Conservation (phyloP, 2,329 filamentous ascomycete genomes). For the Hymenoscyphus repandus region DNA sequence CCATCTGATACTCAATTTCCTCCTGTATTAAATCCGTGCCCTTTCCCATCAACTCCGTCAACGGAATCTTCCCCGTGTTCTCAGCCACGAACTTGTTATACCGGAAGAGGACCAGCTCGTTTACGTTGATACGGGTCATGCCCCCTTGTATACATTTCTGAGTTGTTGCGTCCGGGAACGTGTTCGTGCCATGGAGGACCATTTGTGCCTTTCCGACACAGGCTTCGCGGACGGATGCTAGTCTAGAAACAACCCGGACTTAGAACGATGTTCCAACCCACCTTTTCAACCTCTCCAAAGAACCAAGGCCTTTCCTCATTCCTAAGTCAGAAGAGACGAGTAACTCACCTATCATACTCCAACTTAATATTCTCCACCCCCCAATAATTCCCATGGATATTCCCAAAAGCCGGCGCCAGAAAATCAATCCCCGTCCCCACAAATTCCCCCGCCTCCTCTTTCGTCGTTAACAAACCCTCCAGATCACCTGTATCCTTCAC, state of each 20-base stretch:
- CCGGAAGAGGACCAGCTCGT: slow-evolving; percentile 49
- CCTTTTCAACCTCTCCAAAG: neutral
- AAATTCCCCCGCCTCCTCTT: slow-evolving; percentile 57
- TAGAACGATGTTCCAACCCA: neutral
- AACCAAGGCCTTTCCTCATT: neutral
- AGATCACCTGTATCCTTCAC: slow-evolving; percentile 62
- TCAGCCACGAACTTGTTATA: slow-evolving; percentile 40
- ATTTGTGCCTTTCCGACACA: slow-evolving; percentile 38
- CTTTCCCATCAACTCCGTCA: slow-evolving; percentile 38
- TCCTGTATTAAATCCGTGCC: slow-evolving; percentile 36
- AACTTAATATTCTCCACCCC: slow-evolving; percentile 36
- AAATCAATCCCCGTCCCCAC: slow-evolving; percentile 62
- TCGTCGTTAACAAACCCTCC: slow-evolving; percentile 56
- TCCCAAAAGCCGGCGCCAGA: slow-evolving; percentile 62
- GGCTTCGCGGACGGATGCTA: slow-evolving; percentile 35
- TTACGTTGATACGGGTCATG: slow-evolving; percentile 53
- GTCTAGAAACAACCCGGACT: slow-evolving; percentile 18
- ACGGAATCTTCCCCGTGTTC: slow-evolving; percentile 32
- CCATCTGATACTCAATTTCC: slow-evolving; percentile 1
- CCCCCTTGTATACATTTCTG: slow-evolving; percentile 45
- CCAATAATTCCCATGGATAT: slow-evolving; percentile 59
- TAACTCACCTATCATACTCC: slow-evolving; percentile 40
- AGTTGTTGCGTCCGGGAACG: slow-evolving; percentile 46
- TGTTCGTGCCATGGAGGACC: slow-evolving; percentile 53
- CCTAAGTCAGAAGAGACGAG: neutral